Conservation (phyloP, 2,329 filamentous ascomycete species). For the Tolypocladium album region DNA sequence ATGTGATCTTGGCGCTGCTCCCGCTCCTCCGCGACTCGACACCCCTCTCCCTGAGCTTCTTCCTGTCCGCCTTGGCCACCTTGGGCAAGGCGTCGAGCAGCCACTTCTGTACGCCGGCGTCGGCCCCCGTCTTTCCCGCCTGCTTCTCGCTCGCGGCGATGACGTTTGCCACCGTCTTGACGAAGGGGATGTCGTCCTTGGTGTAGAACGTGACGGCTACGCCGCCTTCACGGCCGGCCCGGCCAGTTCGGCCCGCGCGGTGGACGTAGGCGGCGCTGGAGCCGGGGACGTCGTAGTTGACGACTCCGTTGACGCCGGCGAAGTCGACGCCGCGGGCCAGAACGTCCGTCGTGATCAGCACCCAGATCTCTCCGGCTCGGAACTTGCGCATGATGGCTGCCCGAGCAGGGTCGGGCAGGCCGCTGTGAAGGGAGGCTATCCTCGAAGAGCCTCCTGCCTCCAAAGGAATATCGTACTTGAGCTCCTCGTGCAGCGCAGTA, state of each 20-base stretch:
- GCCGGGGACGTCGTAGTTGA: constrained; percentile 96
- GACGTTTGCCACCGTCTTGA: constrained; percentile 89
- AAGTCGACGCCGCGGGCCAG: constrained; percentile 91
- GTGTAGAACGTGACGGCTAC: constrained; percentile 92
- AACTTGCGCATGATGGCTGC: constrained; percentile 81
- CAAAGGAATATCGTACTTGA: constrained; percentile 87
- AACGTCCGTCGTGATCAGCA: constrained; percentile 91
- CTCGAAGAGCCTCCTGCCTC: constrained; percentile 76
- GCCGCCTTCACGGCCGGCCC: constrained; percentile 78
- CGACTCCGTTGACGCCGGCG: constrained; percentile 85
- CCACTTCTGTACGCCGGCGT: constrained; percentile 67
- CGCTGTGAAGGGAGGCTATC: constrained; percentile 83
- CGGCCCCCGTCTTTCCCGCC: constrained; percentile 38
- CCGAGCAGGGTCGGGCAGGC: constrained; percentile 65
- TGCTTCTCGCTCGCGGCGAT: constrained; percentile 76
- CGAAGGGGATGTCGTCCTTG: constrained; percentile 79
- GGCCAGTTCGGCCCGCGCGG: constrained; percentile 80
- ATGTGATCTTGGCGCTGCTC: constrained; percentile 59
- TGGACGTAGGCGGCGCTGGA: constrained; percentile 86
- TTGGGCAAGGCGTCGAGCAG: constrained; percentile 77
- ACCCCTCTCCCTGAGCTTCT: constrained; percentile 70
- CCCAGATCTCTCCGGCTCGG: constrained; percentile 86
- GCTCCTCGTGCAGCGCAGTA: constrained; percentile 74
- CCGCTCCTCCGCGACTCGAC: constrained; percentile 56
- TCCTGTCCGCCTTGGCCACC: constrained; percentile 72